These are phyloP conservation scores for Venturia effusa DNA, from an alignment of 2,329 filamentous ascomycete species.

Conservation along the genomic window DNA sequence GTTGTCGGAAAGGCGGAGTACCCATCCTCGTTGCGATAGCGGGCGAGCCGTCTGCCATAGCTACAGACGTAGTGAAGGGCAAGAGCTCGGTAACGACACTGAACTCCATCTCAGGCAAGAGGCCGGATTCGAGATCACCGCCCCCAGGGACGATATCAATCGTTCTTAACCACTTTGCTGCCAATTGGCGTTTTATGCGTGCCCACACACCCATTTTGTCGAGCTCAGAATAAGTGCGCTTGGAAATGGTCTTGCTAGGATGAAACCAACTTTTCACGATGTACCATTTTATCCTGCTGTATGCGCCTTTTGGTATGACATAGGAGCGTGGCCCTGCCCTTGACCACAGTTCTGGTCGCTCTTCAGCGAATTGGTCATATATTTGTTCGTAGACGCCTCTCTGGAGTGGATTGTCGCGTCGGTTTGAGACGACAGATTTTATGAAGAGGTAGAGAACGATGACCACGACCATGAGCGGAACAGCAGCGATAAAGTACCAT, in stretches of 20 bases:
- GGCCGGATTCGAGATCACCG: constrained; percentile 9
- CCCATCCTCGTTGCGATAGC: constrained; percentile 11
- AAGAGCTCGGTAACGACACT: constrained; percentile 24
- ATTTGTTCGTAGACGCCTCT: constrained; percentile 41
- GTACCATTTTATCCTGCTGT: constrained; percentile 35
- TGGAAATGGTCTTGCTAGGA: constrained; percentile 28
- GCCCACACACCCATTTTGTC: constrained; percentile 30
- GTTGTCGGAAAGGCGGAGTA: neutral
- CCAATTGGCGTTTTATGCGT: constrained; percentile 28
- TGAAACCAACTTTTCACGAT: constrained; percentile 37
- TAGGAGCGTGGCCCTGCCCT: constrained; percentile 32
- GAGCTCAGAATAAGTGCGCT: constrained; percentile 20
- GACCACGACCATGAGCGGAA: constrained; percentile 36
- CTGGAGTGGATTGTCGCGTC: constrained; percentile 34
- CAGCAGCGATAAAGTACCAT: constrained; percentile 38
- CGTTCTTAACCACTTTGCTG: constrained; percentile 29
- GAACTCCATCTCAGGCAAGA: constrained; percentile 6
- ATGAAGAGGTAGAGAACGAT: constrained; percentile 36
- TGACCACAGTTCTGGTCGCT: constrained; percentile 38
- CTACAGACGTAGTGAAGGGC: constrained; percentile 24
- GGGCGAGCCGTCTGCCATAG: constrained; percentile 26
- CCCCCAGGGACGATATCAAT: constrained; percentile 17
- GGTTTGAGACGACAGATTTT: constrained; percentile 33
- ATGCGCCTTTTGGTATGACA: constrained; percentile 28
- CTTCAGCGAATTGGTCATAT: constrained; percentile 36